Percentiles rank a stretch among this genome's conserved stretches.
These are phyloP conservation scores for Botryotinia globosa DNA, from an alignment of 2,329 filamentous ascomycete species.

Conservation along the genomic window DNA sequence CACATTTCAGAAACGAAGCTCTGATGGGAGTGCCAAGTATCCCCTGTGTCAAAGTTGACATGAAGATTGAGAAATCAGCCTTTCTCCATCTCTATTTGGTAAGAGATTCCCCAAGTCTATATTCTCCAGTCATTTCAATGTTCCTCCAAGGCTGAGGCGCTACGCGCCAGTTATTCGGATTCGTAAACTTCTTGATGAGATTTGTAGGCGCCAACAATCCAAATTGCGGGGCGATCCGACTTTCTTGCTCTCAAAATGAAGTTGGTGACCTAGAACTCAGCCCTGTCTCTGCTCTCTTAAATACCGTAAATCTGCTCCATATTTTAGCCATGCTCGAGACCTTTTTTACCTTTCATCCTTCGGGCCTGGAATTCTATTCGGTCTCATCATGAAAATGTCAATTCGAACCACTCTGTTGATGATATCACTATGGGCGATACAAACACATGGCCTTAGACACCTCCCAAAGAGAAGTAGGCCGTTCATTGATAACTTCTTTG, in stretches of 20 bases:
- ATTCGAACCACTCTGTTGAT: background rate
- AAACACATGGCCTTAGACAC: background rate
- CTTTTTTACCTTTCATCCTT: background rate
- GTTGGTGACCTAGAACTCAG: background rate
- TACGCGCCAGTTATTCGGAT: background rate
- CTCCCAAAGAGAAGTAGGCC: slow-evolving; percentile 1
- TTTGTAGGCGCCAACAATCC: background rate
- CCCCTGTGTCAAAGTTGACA: background rate
- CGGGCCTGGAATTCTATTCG: background rate
- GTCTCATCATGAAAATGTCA: background rate
- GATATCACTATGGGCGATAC: slow-evolving; percentile 8
- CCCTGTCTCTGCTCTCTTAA: background rate
- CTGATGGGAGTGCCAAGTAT: background rate
- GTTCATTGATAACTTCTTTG: background rate
- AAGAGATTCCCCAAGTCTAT: background rate
- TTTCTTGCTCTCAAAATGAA: background rate
- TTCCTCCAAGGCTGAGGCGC: background rate
- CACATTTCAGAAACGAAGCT: background rate
- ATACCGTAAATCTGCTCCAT: slow-evolving; percentile 6
- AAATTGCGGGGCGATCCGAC: background rate
- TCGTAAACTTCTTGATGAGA: background rate
- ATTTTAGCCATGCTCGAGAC: slow-evolving; percentile 9
- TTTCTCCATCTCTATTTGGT: background rate
- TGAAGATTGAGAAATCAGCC: background rate
- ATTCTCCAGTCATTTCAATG: background rate